Percentiles rank a stretch among this genome's conserved stretches.
These are phyloP conservation scores for Rhizomucor pusillus DNA, from an alignment of 371 early-diverging fungal species.

Conservation along the genomic window DNA sequence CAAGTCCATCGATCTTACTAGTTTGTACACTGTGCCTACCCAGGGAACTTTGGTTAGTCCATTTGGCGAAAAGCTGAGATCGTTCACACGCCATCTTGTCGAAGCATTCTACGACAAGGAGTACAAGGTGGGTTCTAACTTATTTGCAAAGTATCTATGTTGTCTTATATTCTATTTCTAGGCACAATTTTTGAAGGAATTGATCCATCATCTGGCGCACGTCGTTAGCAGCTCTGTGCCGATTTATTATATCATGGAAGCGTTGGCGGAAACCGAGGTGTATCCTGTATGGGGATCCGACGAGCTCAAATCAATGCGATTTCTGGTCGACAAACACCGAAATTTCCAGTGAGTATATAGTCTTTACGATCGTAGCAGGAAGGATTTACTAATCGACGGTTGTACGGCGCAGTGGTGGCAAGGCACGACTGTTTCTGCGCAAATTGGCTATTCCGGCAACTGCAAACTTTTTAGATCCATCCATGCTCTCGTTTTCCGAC, in stretches of 20 bases:
- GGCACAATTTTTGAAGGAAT: conserved; percentile 27
- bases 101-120: conserved; percentile 15
- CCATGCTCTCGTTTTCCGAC: conserved; percentile 37
- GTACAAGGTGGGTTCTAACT: conserved; percentile 24
- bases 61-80: conserved; percentile 38
- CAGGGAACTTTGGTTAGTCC: conserved; percentile 46
- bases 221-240: conserved; percentile 33
- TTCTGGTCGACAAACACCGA: conserved; percentile 40
- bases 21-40: conserved; percentile 35
- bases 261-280: conserved; percentile 23
- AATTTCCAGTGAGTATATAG: conserved; percentile 41
- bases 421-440: conserved; percentile 24
- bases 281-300: conserved; percentile 37
- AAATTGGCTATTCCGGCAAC: conserved; percentile 29
- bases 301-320: conserved; percentile 43
- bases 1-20: conserved; percentile 30
- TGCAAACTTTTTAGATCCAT: conserved; percentile 19
- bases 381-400: no score
- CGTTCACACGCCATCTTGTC: conserved; percentile 23
- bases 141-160: not conserved
- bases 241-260: conserved; percentile 42
- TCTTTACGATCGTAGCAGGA: no score
- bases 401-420: no score
- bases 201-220: conserved; percentile 42
- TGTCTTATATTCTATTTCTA: not conserved